A percentile compares a stretch with the other conserved stretches of the same genome.
phyloP scores from a whole-genome alignment of 108 stramenopile genomes.

The Aurantiochytrium sp. region DNA sequence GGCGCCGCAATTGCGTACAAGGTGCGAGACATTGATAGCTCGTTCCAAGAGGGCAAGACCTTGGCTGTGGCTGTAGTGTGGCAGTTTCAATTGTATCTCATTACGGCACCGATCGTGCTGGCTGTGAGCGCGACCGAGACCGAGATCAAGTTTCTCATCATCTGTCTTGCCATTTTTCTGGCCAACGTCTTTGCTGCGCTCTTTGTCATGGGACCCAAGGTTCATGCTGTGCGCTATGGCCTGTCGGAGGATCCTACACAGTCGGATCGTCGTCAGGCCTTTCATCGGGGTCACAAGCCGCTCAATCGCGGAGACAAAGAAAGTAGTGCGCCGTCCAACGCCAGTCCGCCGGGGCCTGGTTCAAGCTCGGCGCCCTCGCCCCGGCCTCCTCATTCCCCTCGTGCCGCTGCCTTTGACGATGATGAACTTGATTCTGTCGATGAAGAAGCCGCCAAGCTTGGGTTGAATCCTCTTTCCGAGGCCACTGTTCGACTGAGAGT shows the following conservation, averaged over 20 bases:
- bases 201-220: not conserved
- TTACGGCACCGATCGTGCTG: not conserved
- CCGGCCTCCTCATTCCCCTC: too few species aligned
- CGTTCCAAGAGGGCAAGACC: not conserved
- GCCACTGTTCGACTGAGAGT: not conserved
- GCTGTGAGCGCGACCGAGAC: not conserved
- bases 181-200: not conserved
- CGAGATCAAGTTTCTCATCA: not conserved
- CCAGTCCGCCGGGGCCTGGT: too few species aligned
- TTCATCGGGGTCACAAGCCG: too few species aligned
- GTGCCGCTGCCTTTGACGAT: too few species aligned
- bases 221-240: not conserved
- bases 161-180: not conserved
- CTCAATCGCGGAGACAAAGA: too few species aligned
- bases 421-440: not conserved
- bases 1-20: not conserved
- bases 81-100: not conserved
- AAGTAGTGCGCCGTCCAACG: too few species aligned
- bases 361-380: too few species aligned
- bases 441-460: not conserved
- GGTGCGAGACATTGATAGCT: not conserved
- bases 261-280: too few species aligned
- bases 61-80: not conserved
- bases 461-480: not conserved
- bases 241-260: not conserved